phyloP scores from a whole-genome alignment of 768 basidiomycete genomes.

The Hysterangium stoloniferum region DNA sequence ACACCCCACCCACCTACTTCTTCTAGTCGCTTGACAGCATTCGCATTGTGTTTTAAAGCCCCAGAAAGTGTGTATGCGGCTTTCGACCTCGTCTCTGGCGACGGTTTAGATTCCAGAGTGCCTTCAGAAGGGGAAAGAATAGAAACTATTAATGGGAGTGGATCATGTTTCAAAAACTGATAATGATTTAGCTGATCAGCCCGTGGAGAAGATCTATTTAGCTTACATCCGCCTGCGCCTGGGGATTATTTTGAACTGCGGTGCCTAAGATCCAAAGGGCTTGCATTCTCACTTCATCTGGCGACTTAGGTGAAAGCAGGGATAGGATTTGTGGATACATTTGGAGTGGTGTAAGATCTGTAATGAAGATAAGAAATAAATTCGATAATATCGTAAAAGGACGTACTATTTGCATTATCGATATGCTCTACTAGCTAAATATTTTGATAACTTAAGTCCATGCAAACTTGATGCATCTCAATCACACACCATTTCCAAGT shows the following conservation, averaged over 20 bases:
- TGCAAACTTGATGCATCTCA: background rate
- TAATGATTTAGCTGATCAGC: background rate
- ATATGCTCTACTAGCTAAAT: slow-evolving; percentile 75
- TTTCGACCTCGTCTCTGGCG: slow-evolving; percentile 59
- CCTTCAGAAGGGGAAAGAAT: slow-evolving; percentile 44
- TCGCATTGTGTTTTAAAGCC: slow-evolving; percentile 65
- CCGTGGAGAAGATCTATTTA: background rate
- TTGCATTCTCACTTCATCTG: slow-evolving; percentile 56
- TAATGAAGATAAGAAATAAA: background rate
- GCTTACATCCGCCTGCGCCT: slow-evolving; percentile 69
- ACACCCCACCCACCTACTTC: slow-evolving; percentile 55
- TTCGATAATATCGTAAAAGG: background rate
- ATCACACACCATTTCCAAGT: slow-evolving; percentile 73
- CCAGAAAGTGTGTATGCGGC: slow-evolving; percentile 79
- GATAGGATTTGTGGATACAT: slow-evolving; percentile 68
- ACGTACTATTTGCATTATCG: slow-evolving; percentile 81
- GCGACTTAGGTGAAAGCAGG: slow-evolving; percentile 42
- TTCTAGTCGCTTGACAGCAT: slow-evolving; percentile 50
- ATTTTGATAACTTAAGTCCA: background rate
- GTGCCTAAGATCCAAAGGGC: slow-evolving; percentile 86
- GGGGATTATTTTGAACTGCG: slow-evolving; percentile 83
- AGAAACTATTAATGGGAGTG: slow-evolving; percentile 54
- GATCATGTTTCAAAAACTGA: slow-evolving; percentile 30
- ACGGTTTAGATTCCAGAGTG: slow-evolving; percentile 20
- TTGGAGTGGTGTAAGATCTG: slow-evolving; percentile 67